These are phyloP conservation scores for Penicillium sp. DNA, from an alignment of 2,329 filamentous ascomycete species.

Conservation along the genomic window DNA sequence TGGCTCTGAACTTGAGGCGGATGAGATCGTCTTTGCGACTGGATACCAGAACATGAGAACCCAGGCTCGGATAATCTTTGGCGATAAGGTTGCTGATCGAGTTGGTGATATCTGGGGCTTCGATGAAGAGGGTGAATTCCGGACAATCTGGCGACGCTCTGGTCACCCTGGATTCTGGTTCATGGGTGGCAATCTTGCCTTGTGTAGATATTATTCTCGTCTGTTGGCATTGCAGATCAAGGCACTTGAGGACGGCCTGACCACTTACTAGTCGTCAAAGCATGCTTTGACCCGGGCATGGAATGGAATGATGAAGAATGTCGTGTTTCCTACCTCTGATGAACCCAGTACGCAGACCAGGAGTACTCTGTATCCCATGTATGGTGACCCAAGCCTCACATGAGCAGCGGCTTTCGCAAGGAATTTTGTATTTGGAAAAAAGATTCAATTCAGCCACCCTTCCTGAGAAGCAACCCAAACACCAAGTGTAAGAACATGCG, in stretches of 20 bases:
- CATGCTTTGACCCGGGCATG: neutral
- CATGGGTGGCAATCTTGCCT: slow-evolving; percentile 64
- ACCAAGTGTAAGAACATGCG: slow-evolving; percentile 33
- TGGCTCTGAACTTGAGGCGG: slow-evolving; percentile 60
- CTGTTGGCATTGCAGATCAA: slow-evolving; percentile 54
- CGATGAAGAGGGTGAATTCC: slow-evolving; percentile 57
- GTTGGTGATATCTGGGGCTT: slow-evolving; percentile 65
- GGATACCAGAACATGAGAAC: slow-evolving; percentile 69
- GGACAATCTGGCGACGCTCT: slow-evolving; percentile 61
- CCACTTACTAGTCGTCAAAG: slow-evolving; percentile 7
- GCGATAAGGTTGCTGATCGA: slow-evolving; percentile 60
- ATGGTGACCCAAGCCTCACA: no score
- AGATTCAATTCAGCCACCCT: slow-evolving; percentile 24
- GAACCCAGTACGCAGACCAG: no score
- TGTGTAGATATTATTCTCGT: slow-evolving; percentile 64
- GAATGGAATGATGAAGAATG: neutral
- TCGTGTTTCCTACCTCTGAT: no score
- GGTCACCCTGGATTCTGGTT: slow-evolving; percentile 70
- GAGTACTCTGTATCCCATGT: no score
- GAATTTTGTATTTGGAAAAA: neutral
- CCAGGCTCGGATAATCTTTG: slow-evolving; percentile 62
- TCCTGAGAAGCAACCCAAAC: slow-evolving; percentile 31
- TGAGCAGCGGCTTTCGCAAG: no score
- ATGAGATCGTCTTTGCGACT: slow-evolving; percentile 63
- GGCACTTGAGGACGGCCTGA: slow-evolving; percentile 38